Evolutionary conservation across 225 moss, liverwort and hornwort genomes (phyloP), one percentile per base, ranked within the genome.

Genomic region (Polytrichum formosum): DNA sequence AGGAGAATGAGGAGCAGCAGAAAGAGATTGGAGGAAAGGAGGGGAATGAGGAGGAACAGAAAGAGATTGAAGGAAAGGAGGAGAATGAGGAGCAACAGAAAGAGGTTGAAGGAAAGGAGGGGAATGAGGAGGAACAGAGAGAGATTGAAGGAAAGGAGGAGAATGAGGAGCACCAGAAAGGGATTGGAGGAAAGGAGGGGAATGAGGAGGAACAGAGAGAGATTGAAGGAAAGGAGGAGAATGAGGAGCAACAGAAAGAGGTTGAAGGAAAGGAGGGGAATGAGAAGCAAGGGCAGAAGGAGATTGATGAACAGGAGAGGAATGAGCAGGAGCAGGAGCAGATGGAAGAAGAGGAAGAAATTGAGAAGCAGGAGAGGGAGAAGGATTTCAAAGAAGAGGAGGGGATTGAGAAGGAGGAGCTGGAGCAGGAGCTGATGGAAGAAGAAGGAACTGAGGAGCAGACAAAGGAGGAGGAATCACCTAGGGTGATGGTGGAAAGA

Each of bases 231-330:
- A 79, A 82, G 75, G 31, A 20, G 29, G 16, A 20, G 30, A 31
- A 46, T 46, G 46, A 46, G 13, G 3, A 46, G 46, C 37, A 37
- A 37, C 46, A 67, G 73, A 65, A 78, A 56, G 81, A 31, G 61
- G 66, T 23, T 1, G 29, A 28, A 18, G 27, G 74, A n/a, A 60
- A 31, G 25, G 74, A 54, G 66, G 55, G 28, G 35, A n/a, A 61
- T 55, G 75, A 18, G 28, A 67, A 73, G 56, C 53, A 75, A 6
- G 54, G 56, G 69, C 46, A 56, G 62, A 70, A 27, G 5, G 31
- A 26, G 23, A 28, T 76, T 7, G 61, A 35, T 17, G 72, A 82
- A 67, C 77, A 82, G 71, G 69, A 77, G 66, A 73, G 72, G 62
- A 31, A 27, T 64, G 67, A 46, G 25, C 76, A 72, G 56, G 53